Conservation (phyloP, 2,329 filamentous ascomycete species). For the Xylaria sp. region DNA sequence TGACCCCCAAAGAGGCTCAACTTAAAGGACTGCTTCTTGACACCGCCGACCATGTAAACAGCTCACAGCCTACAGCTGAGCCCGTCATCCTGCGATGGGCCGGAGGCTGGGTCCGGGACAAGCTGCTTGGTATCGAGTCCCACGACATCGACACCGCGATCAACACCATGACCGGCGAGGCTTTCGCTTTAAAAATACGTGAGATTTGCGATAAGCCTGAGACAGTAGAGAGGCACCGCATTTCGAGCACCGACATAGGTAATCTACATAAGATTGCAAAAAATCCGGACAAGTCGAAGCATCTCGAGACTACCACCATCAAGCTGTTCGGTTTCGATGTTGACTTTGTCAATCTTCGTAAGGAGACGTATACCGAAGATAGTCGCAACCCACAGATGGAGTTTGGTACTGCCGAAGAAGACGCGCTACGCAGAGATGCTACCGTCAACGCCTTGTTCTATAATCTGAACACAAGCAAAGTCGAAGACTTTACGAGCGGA, state of each 20-base stretch:
- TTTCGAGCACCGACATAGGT: slow-evolving; percentile 69
- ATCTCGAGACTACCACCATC: slow-evolving; percentile 90
- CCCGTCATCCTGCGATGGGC: slow-evolving; percentile 78
- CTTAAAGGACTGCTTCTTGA: slow-evolving; percentile 83
- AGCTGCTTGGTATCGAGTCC: slow-evolving; percentile 75
- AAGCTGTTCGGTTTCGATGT: slow-evolving; percentile 87
- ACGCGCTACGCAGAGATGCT: slow-evolving; percentile 88
- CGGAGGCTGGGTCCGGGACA: slow-evolving; percentile 89
- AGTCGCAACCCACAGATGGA: slow-evolving; percentile 92
- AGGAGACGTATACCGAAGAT: slow-evolving; percentile 89
- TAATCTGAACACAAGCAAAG: slow-evolving; percentile 79
- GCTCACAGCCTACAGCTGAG: slow-evolving; percentile 57
- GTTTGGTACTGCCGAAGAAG: slow-evolving; percentile 91
- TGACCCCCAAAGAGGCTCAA: slow-evolving; percentile 76
- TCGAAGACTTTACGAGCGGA: slow-evolving; percentile 90
- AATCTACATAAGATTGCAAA: slow-evolving; percentile 87
- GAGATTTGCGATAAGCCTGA: slow-evolving; percentile 72
- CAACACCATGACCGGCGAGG: slow-evolving; percentile 83
- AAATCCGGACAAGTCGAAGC: slow-evolving; percentile 96
- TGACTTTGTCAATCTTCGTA: slow-evolving; percentile 93
- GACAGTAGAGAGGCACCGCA: slow-evolving; percentile 69
- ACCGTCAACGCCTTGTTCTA: slow-evolving; percentile 97
- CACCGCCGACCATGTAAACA: slow-evolving; percentile 76
- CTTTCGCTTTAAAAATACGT: slow-evolving; percentile 76
- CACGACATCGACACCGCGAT: slow-evolving; percentile 88